Evolutionary conservation across 371 early-diverging fungal species (phyloP).

Genomic region (Mucor indicus): DNA sequence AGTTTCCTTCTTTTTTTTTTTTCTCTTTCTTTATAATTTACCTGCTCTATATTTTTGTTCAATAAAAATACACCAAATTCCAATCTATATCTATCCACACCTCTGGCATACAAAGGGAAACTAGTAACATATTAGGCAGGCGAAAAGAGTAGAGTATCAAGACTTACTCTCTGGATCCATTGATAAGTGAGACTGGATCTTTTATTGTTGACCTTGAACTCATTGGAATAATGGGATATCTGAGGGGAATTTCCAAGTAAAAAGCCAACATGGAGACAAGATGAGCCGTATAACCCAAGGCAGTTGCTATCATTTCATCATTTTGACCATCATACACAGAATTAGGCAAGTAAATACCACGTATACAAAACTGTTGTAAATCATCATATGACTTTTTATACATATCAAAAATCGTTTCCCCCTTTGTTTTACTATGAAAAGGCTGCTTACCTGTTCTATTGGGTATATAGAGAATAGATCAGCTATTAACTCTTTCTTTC

Average conservation of each 20-base stretch:
- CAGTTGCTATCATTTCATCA: constrained; percentile 71
- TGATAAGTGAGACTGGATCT: constrained; percentile 63
- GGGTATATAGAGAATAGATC: constrained; percentile 66
- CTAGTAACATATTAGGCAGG: constrained; percentile 31
- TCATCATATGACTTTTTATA: constrained; percentile 49
- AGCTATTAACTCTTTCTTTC: constrained; percentile 55
- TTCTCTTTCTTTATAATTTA: constrained; percentile 28
- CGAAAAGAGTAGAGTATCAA: background rate
- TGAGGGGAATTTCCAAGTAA: constrained; percentile 69
- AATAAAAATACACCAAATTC: constrained; percentile 84
- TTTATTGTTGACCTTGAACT: constrained; percentile 71
- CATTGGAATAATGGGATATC: constrained; percentile 78
- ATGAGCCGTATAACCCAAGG: constrained; percentile 74
- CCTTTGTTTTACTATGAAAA: background rate
- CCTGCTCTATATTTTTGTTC: constrained; percentile 87
- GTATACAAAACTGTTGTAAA: constrained; percentile 56
- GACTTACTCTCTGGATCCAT: constrained; percentile 57
- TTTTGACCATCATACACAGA: constrained; percentile 57
- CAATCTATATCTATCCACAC: constrained; percentile 69
- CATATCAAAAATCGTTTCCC: constrained; percentile 25
- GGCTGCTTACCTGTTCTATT: constrained; percentile 52
- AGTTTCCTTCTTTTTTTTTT: no score
- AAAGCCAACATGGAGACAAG: constrained; percentile 69
- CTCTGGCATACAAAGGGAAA: constrained; percentile 74
- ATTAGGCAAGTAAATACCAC: constrained; percentile 67